Percentiles rank a stretch among this genome's conserved stretches.
phyloP scores from a whole-genome alignment of 2,329 filamentous ascomycete genomes.

The Claviceps quebecensis region DNA sequence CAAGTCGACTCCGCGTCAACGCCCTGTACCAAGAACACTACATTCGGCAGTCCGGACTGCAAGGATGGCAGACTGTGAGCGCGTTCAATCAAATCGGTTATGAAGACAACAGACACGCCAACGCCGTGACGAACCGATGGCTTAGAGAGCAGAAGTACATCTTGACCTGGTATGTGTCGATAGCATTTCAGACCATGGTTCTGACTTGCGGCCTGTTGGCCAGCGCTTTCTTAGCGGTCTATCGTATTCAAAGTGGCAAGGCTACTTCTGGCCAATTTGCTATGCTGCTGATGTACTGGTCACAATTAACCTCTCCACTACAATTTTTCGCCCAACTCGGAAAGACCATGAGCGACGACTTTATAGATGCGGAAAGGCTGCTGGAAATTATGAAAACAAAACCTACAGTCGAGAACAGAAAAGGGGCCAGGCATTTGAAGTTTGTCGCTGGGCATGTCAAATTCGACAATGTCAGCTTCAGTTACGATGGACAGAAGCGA shows the following conservation, averaged over 20 bases:
- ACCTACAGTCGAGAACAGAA: conserved; percentile 38
- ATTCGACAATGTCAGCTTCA: conserved; percentile 42
- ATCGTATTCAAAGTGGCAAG: conserved; percentile 48
- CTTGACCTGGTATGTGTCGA: conserved; percentile 34
- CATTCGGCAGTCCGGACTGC: conserved; percentile 39
- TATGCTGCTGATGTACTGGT: conserved; percentile 60
- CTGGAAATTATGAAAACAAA: conserved; percentile 44
- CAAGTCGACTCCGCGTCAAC: conserved; percentile 35
- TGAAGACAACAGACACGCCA: conserved; percentile 39
- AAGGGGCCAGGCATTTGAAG: conserved; percentile 33
- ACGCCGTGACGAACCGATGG: conserved; percentile 31
- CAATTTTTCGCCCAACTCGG: conserved; percentile 52
- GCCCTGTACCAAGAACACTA: conserved; percentile 42
- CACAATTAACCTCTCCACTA: conserved; percentile 55
- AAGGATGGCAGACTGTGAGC: conserved; percentile 45
- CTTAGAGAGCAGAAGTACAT: conserved; percentile 23
- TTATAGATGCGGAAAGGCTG: conserved; percentile 44
- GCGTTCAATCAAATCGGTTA: conserved; percentile 46
- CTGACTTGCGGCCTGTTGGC: conserved; percentile 57
- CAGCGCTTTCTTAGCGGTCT: conserved; percentile 44
- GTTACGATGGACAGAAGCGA: conserved; percentile 44
- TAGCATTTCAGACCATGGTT: conserved; percentile 45
- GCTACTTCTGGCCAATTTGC: conserved; percentile 55
- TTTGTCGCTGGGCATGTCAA: conserved; percentile 39
- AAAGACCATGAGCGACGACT: conserved; percentile 39